Evolutionary conservation across 2,329 filamentous ascomycete species (phyloP), one percentile per base, ranked within the genome.

Genomic region (Bimuria novae-zelandiae): DNA sequence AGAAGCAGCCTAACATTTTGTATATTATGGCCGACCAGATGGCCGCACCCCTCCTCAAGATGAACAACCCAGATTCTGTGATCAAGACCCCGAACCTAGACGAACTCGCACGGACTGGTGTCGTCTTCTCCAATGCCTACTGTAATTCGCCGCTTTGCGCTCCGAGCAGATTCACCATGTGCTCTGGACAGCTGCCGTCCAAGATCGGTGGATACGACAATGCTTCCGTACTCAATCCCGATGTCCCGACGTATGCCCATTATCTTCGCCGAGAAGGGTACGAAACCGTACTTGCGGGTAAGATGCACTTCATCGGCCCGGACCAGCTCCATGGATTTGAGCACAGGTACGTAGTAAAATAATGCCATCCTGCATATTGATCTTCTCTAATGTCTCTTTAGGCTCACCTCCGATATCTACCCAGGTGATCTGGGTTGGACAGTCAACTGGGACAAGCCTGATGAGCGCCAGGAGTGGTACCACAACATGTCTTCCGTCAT

Each of bases 21-120:
- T 96, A 94, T 80, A 95, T 97, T 78, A 96, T 97, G 92, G 92
- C 92, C 49, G 92, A 97, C 76, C 92, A 97, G 79, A 85, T 97
- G 73, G 89, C 92, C 16, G 92, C 92, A 23, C 92, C 92, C 16
- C 83, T 92, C 63, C 84, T 97, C 63, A 93, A 92, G 79, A 93
- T 96, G 79, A 92, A 97, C 80, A 92, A 97, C 75, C 83, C 87
- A 40, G 81, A 88, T 47, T 96, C 92, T 1, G 89, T 90, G 71
- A 96, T 97, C 81, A 90, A 92, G 76, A 97, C 92, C 1, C 92
- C 92, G 42, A 87, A 97, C 76, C 84, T 97, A 55, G 90, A 97
- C 75, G 84, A 85, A 46, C 82, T 97, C 58, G 91, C 92, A 1
- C 84, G 87, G 60, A 84, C 84, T 55, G 89, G 91, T 8, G 92